These are phyloP conservation scores for Candida orba DNA, from an alignment of 805 yeast genomes.

Conservation along the genomic window DNA sequence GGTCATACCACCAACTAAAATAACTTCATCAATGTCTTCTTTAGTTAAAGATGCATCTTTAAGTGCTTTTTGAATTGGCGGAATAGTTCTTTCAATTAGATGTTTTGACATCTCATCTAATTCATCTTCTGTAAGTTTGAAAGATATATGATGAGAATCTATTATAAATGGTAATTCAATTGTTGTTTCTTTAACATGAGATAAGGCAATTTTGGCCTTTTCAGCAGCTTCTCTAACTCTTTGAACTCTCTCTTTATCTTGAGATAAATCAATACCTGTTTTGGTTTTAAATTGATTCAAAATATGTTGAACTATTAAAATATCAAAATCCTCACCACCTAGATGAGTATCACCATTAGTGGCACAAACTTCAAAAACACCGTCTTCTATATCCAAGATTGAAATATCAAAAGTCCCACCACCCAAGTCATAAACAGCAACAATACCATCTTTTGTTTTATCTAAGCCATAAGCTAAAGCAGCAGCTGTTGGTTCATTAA, in stretches of 20 bases:
- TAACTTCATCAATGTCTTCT: constrained; percentile 64
- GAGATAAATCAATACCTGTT: constrained; percentile 46
- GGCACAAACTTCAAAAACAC: constrained; percentile 72
- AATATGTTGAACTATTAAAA: constrained; percentile 45
- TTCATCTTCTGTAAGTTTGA: constrained; percentile 56
- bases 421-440: constrained; percentile 61
- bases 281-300: constrained; percentile 43
- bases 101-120: constrained; percentile 60
- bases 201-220: constrained; percentile 65
- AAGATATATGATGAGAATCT: constrained; percentile 52
- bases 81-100: constrained; percentile 59
- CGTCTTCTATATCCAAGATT: constrained; percentile 66
- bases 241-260: constrained; percentile 54
- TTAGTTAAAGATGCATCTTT: constrained; percentile 64
- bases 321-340: constrained; percentile 81
- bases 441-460: constrained; percentile 34
- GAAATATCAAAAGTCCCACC: constrained; percentile 83
- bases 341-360: constrained; percentile 81
- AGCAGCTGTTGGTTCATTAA: constrained; percentile 83
- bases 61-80: constrained; percentile 67
- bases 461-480: constrained; percentile 76
- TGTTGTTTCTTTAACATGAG: constrained; percentile 54
- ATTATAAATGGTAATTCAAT: constrained; percentile 66
- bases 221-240: constrained; percentile 74
- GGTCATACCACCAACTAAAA: constrained; percentile 85